These are phyloP conservation scores for Phialocephala subalpina DNA, from an alignment of 2,329 filamentous ascomycete genomes.

Conservation along the genomic window DNA sequence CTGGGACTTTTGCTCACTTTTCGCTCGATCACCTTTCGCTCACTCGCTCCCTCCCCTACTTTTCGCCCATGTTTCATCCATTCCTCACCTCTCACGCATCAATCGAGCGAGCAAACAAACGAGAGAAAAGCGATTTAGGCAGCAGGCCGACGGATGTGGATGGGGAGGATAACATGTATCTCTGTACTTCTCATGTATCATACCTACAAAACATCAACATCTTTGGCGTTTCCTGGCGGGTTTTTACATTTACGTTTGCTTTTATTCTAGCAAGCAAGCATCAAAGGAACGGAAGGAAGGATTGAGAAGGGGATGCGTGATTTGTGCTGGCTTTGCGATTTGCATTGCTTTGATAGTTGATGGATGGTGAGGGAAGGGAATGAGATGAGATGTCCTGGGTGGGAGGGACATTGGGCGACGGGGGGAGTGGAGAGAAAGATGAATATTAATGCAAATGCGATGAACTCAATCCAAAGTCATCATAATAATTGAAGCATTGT, in stretches of 20 bases:
- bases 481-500: not conserved
- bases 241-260: not conserved
- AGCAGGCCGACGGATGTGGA: too few relatives aligned
- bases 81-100: too few relatives aligned
- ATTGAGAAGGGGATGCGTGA: not conserved
- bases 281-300: not conserved
- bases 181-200: slow-evolving; percentile 12
- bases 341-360: not conserved
- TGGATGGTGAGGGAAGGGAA: not conserved
- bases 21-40: too few relatives aligned
- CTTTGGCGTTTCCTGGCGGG: not conserved
- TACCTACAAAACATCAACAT: not conserved
- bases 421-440: not conserved
- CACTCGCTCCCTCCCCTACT: too few relatives aligned
- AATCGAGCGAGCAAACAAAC: too few relatives aligned
- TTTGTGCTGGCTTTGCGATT: not conserved
- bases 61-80: too few relatives aligned
- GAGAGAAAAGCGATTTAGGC: too few relatives aligned
- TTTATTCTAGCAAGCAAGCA: not conserved
- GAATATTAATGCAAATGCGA: slow-evolving; percentile 7
- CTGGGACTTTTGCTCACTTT: not conserved
- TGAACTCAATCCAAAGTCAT: not conserved
- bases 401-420: too few relatives aligned
- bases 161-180: not conserved
- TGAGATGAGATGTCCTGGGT: too few relatives aligned